Percentiles rank a stretch among this genome's conserved stretches.
Evolutionary conservation across 164 flowering plant species (phyloP).

Genomic region (Taxillus chinensis): DNA sequence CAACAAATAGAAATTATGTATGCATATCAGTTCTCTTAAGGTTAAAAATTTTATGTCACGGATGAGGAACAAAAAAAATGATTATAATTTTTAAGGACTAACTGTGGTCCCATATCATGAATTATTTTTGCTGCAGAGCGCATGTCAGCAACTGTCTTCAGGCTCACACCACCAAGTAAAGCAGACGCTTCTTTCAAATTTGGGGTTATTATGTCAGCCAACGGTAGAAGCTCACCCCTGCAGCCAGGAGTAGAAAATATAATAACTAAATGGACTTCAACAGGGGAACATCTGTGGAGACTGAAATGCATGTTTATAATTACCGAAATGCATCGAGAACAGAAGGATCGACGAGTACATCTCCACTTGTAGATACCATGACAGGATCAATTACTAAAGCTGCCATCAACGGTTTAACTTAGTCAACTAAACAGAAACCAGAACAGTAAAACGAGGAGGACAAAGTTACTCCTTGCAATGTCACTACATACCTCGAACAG

Average conservation of each 20-base stretch:
- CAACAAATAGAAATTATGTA: too few species aligned
- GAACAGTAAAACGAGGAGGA: constrained; percentile 1
- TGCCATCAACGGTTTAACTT: constrained; percentile 42
- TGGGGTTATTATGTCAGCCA: constrained; percentile 89
- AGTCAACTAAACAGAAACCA: constrained; percentile 13
- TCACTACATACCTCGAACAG: constrained; percentile 50
- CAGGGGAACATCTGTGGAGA: background rate
- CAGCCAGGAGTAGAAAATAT: constrained; percentile 11
- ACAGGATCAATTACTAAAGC: constrained; percentile 98
- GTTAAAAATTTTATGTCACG: too few species aligned
- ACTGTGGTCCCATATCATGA: constrained; percentile 76
- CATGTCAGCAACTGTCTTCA: constrained; percentile 77
- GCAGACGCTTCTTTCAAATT: constrained; percentile 83
- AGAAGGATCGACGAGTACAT: constrained; percentile 75
- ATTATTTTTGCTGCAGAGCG: constrained; percentile 73
- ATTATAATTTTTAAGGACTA: constrained; percentile 8
- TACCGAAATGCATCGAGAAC: constrained; percentile 61
- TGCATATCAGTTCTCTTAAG: too few species aligned
- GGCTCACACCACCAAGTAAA: constrained; percentile 56
- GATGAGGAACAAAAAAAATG: too few species aligned
- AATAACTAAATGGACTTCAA: background rate
- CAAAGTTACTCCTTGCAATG: background rate
- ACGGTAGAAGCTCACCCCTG: constrained; percentile 80
- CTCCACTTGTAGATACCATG: constrained; percentile 97
- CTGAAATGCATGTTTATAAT: constrained; percentile 6